A percentile compares a stretch with the other conserved stretches of the same genome.
Evolutionary conservation across 2,329 filamentous ascomycete species (phyloP).

Genomic region (Neofusicoccum sp.): DNA sequence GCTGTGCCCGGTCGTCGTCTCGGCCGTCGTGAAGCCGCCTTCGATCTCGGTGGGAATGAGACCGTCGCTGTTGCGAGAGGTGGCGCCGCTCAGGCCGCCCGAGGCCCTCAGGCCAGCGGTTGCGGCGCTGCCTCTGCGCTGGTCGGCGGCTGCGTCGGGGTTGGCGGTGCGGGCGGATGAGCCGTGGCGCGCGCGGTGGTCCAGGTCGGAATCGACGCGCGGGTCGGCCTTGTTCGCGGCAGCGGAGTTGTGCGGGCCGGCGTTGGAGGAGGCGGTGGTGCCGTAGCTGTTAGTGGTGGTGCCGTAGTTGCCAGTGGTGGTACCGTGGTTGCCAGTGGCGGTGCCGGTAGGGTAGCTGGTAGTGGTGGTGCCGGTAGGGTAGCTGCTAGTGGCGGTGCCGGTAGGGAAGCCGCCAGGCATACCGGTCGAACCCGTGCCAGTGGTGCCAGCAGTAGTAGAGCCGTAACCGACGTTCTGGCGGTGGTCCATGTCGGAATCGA

Average conservation of each 20-base stretch:
- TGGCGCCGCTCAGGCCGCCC: background rate
- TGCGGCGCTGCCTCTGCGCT: background rate
- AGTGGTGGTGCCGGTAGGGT: background rate
- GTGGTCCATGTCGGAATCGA: conserved; percentile 11
- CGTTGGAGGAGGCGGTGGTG: conserved; percentile 10
- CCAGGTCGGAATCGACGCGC: conserved; percentile 10
- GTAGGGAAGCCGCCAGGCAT: background rate
- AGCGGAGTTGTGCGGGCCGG: conserved; percentile 4
- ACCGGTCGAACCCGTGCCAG: too few species aligned
- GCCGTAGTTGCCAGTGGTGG: background rate
- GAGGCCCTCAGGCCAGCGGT: background rate
- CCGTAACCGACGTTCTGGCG: background rate
- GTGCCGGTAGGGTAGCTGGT: background rate
- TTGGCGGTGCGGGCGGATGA: background rate
- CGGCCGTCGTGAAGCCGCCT: background rate
- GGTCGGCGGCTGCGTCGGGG: background rate
- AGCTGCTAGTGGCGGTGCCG: conserved; percentile 4
- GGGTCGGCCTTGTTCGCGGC: conserved; percentile 6
- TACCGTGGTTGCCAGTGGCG: background rate
- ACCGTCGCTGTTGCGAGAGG: background rate
- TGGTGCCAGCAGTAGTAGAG: background rate
- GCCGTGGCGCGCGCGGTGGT: conserved; percentile 7
- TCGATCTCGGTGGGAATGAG: background rate
- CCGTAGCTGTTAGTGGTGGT: background rate
- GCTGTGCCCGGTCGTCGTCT: conserved; percentile 8